These are phyloP conservation scores for Juglanconis oblonga DNA, from an alignment of 2,329 filamentous ascomycete species.

Conservation along the genomic window DNA sequence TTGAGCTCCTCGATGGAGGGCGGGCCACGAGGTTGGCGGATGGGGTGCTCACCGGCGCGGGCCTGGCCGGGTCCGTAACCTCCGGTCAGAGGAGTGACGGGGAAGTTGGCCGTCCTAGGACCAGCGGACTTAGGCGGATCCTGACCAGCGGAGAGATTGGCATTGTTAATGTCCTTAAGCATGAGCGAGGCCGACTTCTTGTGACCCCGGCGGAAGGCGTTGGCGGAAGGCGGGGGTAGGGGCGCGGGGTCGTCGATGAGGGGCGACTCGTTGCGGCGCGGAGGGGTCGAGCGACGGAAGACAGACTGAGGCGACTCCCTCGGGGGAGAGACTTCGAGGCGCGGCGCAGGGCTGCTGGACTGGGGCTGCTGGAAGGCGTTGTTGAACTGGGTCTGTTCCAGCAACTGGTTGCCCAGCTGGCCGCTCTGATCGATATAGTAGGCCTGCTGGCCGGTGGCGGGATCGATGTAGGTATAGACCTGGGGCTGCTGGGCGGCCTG, in stretches of 20 bases:
- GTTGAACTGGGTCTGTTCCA: slow-evolving; percentile 21
- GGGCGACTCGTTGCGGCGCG: slow-evolving; percentile 66
- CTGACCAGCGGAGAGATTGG: slow-evolving; percentile 36
- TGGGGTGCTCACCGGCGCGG: slow-evolving; percentile 89
- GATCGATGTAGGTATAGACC: slow-evolving; percentile 80
- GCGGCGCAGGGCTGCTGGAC: slow-evolving; percentile 60
- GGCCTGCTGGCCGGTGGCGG: slow-evolving; percentile 77
- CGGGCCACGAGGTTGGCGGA: slow-evolving; percentile 89
- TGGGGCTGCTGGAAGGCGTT: slow-evolving; percentile 33
- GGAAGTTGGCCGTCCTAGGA: slow-evolving; percentile 77
- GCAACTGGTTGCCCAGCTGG: slow-evolving; percentile 30
- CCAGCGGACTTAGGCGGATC: slow-evolving; percentile 58
- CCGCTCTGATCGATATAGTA: slow-evolving; percentile 72
- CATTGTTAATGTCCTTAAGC: slow-evolving; percentile 53
- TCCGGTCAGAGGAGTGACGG: slow-evolving; percentile 75
- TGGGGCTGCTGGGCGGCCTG: slow-evolving; percentile 69
- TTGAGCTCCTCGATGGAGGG: slow-evolving; percentile 88
- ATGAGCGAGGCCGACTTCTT: slow-evolving; percentile 79
- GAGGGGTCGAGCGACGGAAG: slow-evolving; percentile 63
- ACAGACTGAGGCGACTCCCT: slow-evolving; percentile 53
- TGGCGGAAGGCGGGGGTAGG: slow-evolving; percentile 82
- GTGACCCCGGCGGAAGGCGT: slow-evolving; percentile 89
- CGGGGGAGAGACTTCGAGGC: slow-evolving; percentile 79
- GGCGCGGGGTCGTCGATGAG: slow-evolving; percentile 57
- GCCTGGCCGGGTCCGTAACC: slow-evolving; percentile 90